Evolutionary conservation across 257 asterid genomes (phyloP).

Genomic region (Agastache rugosa): DNA sequence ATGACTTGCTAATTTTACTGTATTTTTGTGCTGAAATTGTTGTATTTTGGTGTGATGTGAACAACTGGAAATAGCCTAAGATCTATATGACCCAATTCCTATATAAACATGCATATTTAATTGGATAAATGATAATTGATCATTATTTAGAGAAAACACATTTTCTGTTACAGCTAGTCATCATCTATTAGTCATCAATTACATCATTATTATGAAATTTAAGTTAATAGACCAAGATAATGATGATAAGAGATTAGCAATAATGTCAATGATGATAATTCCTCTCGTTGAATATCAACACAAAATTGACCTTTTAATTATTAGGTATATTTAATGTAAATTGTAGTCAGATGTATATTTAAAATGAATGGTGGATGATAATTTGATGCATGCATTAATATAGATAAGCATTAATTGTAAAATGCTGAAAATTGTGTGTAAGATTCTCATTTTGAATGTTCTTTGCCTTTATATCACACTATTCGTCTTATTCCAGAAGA

Average conservation of each 20-base stretch:
- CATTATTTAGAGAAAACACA: background rate
- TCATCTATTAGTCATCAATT: conserved; percentile 18
- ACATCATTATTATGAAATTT: conserved; percentile 4
- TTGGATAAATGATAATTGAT: too few species aligned
- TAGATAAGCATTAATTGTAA: background rate
- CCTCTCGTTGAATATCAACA: conserved; percentile 19
- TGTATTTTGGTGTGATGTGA: too few species aligned
- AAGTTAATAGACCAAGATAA: conserved; percentile 11
- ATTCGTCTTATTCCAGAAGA: background rate
- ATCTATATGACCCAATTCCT: too few species aligned
- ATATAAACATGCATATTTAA: too few species aligned
- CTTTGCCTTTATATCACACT: background rate
- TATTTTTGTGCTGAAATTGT: too few species aligned
- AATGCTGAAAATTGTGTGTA: background rate
- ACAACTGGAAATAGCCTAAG: too few species aligned
- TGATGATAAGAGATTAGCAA: background rate
- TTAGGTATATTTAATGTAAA: background rate
- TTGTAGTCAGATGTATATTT: background rate
- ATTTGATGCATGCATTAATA: background rate
- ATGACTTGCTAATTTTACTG: too few species aligned
- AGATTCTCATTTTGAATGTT: conserved; percentile 3
- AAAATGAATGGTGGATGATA: background rate
- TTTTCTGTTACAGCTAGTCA: conserved; percentile 33
- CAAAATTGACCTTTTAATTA: background rate
- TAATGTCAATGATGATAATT: conserved; percentile 21